Conservation (phyloP, 2,329 filamentous ascomycete species). For the Cladophialophora yegresii region DNA sequence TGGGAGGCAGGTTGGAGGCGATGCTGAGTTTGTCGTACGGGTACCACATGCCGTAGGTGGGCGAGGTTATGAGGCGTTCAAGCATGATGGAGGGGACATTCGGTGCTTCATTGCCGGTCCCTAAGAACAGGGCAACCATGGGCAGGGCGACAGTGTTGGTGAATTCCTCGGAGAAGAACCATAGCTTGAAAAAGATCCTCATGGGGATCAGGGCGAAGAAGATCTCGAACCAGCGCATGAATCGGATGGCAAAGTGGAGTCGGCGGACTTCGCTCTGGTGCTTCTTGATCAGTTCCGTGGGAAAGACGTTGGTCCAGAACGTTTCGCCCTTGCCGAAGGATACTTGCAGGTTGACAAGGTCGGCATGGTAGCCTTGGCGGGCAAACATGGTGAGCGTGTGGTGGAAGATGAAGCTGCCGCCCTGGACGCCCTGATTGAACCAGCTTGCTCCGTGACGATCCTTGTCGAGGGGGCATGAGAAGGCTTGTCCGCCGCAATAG, state of each 20-base stretch:
- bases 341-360: conserved; percentile 61
- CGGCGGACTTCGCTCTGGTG: conserved; percentile 58
- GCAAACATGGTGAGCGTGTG: conserved; percentile 65
- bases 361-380: conserved; percentile 58
- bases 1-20: conserved; percentile 57
- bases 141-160: conserved; percentile 70
- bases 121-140: conserved; percentile 71
- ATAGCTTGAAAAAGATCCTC: conserved; percentile 65
- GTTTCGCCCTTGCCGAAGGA: conserved; percentile 62
- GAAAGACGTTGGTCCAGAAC: conserved; percentile 65
- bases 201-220: conserved; percentile 61
- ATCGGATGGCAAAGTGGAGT: conserved; percentile 57
- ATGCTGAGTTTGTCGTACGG: conserved; percentile 53
- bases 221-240: conserved; percentile 58
- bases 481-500: conserved; percentile 63
- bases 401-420: conserved; percentile 62
- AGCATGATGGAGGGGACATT: conserved; percentile 70
- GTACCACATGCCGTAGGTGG: conserved; percentile 64
- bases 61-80: conserved; percentile 60
- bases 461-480: conserved; percentile 59
- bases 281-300: conserved; percentile 57
- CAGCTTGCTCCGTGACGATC: conserved; percentile 59
- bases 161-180: conserved; percentile 70
- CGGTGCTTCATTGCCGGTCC: conserved; percentile 72
- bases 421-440: conserved; percentile 65